Percentiles rank a stretch among this genome's conserved stretches.
These are phyloP conservation scores for Larix sibirica DNA, from an alignment of 83 land plant genomes.

Conservation along the genomic window DNA sequence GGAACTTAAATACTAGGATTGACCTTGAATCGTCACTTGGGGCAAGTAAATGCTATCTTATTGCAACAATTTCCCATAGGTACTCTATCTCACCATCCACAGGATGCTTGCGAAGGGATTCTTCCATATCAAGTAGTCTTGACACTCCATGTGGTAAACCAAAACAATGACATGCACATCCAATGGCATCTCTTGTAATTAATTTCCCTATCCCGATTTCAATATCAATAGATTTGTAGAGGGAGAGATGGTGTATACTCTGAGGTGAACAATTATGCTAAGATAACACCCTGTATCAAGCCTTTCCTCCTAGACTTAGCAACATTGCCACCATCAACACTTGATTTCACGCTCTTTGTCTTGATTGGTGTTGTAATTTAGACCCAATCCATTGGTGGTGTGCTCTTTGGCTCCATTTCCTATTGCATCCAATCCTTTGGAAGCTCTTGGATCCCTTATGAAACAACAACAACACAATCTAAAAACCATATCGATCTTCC, in stretches of 20 bases:
- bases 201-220: slow-evolving; percentile 64
- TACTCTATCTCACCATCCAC: slow-evolving; percentile 89
- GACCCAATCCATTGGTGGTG: background rate
- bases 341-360: too few relatives aligned
- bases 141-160: slow-evolving; percentile 84
- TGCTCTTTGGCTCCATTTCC: slow-evolving; percentile 3
- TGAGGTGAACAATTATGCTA: slow-evolving; percentile 89
- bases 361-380: background rate
- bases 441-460: too few relatives aligned
- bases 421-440: too few relatives aligned
- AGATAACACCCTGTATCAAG: slow-evolving; percentile 41
- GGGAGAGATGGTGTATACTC: slow-evolving; percentile 79
- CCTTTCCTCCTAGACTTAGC: slow-evolving; percentile 30
- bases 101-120: slow-evolving; percentile 74
- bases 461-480: too few relatives aligned
- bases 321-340: background rate
- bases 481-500: too few relatives aligned
- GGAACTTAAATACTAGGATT: slow-evolving; percentile 53
- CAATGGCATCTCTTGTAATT: slow-evolving; percentile 17
- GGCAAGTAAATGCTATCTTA: slow-evolving; percentile 86
- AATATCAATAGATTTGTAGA: slow-evolving; percentile 73
- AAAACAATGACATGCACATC: slow-evolving; percentile 49
- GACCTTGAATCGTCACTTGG: slow-evolving; percentile 74
- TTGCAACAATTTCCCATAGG: slow-evolving; percentile 69
- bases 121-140: slow-evolving; percentile 92